A percentile compares a stretch with the other conserved stretches of the same genome.
Conservation (phyloP, 306 rosid species). For the Ammopiptanthus mongolicus region DNA sequence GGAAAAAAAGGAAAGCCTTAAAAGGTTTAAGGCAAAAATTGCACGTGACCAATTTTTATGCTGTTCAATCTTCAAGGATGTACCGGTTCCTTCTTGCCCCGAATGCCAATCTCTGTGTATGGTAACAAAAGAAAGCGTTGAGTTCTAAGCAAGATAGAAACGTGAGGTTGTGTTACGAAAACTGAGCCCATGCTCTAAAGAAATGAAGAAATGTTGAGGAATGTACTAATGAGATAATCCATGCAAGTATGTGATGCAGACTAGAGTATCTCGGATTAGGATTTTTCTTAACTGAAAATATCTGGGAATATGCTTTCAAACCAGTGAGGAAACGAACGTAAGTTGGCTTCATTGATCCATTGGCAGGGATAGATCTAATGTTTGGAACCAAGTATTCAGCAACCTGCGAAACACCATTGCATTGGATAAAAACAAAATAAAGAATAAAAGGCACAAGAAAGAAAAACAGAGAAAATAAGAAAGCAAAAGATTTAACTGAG, state of each 20-base stretch:
- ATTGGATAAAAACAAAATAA: background rate
- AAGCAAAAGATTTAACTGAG: background rate
- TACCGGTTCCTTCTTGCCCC: constrained; percentile 93
- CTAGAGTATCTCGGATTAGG: background rate
- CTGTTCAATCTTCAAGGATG: constrained; percentile 67
- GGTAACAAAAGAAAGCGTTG: constrained; percentile 7
- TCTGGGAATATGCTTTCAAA: constrained; percentile 84
- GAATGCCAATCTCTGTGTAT: constrained; percentile 73
- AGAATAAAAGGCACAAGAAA: background rate
- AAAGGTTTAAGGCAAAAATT: background rate
- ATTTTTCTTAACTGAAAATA: constrained; percentile 75
- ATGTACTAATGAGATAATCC: background rate
- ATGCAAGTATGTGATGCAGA: background rate
- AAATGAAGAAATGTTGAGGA: background rate
- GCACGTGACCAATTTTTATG: constrained; percentile 1
- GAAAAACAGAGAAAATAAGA: background rate
- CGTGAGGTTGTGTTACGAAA: background rate
- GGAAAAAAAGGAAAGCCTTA: background rate
- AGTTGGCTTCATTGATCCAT: constrained; percentile 70
- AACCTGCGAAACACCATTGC: constrained; percentile 48
- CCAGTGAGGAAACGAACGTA: constrained; percentile 92
- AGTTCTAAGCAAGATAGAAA: constrained; percentile 5
- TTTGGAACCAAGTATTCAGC: constrained; percentile 84
- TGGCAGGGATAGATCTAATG: constrained; percentile 60
- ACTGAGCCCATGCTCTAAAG: background rate